Evolutionary conservation across 164 flowering plant species (phyloP).

Genomic region (Buxus sempervirens): DNA sequence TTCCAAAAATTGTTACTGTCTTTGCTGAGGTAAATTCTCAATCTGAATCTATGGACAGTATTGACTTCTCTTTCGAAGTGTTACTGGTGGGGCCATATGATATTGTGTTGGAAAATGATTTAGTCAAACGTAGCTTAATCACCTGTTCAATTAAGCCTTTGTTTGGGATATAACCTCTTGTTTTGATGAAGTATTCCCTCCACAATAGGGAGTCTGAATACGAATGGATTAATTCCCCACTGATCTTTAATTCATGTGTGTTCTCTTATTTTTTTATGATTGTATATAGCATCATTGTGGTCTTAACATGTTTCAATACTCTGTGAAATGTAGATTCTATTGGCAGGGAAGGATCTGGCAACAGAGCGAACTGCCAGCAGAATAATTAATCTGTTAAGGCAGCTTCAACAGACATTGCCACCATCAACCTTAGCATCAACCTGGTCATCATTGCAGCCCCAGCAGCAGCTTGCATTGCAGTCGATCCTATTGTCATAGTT

Average conservation of each 20-base stretch:
- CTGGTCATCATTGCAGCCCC: constrained; percentile 90
- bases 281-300: no score
- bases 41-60: background rate
- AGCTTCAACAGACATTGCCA: constrained; percentile 88
- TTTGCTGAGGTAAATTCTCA: constrained; percentile 80
- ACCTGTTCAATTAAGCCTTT: no score
- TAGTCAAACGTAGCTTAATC: no score
- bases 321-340: constrained; percentile 48
- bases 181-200: no score
- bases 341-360: constrained; percentile 88
- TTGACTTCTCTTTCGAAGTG: background rate
- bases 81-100: background rate
- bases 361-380: constrained; percentile 83
- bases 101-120: background rate
- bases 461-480: constrained; percentile 86
- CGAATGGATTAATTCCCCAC: no score
- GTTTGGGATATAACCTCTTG: no score
- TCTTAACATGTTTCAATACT: no score
- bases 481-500: constrained; percentile 70
- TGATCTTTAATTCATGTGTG: no score
- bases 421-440: constrained; percentile 79
- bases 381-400: constrained; percentile 80
- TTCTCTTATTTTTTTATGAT: no score
- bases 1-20: constrained; percentile 81
- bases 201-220: no score